These are phyloP conservation scores for Lophium mytilinum DNA, from an alignment of 495 filamentous ascomycete genomes.

Conservation along the genomic window DNA sequence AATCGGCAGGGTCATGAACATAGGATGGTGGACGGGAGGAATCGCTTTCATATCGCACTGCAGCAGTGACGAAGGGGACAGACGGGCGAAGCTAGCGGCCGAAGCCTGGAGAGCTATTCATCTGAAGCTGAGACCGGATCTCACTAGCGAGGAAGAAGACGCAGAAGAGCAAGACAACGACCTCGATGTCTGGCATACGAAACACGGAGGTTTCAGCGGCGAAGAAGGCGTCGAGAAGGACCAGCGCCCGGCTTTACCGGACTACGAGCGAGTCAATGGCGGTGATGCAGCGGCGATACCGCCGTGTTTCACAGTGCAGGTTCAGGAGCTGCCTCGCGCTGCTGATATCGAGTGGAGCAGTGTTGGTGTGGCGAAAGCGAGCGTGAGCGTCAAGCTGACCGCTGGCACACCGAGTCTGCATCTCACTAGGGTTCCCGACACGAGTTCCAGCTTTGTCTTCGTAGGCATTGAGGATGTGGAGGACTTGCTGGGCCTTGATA, in stretches of 20 bases:
- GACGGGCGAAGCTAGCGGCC: slow-evolving; percentile 40
- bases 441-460: neutral
- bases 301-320: slow-evolving; percentile 64
- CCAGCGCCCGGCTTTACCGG: slow-evolving; percentile 16
- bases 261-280: slow-evolving; percentile 25
- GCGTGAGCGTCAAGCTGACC: neutral
- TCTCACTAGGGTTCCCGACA: neutral
- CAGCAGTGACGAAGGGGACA: neutral
- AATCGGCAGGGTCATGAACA: slow-evolving; percentile 63
- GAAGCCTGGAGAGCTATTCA: slow-evolving; percentile 47
- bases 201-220: slow-evolving; percentile 33
- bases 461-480: neutral
- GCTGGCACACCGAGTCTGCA: neutral
- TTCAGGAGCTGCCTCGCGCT: slow-evolving; percentile 59
- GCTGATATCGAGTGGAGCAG: slow-evolving; percentile 51
- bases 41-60: slow-evolving; percentile 58
- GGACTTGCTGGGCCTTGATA: neutral
- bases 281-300: slow-evolving; percentile 36
- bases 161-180: slow-evolving; percentile 38
- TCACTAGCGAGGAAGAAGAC: slow-evolving; percentile 26
- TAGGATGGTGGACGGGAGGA: slow-evolving; percentile 62
- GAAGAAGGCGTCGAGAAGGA: slow-evolving; percentile 28
- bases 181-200: slow-evolving; percentile 68
- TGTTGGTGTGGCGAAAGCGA: slow-evolving; percentile 7
- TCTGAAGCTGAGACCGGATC: slow-evolving; percentile 9